These are phyloP conservation scores for Boletus bicolor DNA, from an alignment of 768 basidiomycete species.

Conservation along the genomic window DNA sequence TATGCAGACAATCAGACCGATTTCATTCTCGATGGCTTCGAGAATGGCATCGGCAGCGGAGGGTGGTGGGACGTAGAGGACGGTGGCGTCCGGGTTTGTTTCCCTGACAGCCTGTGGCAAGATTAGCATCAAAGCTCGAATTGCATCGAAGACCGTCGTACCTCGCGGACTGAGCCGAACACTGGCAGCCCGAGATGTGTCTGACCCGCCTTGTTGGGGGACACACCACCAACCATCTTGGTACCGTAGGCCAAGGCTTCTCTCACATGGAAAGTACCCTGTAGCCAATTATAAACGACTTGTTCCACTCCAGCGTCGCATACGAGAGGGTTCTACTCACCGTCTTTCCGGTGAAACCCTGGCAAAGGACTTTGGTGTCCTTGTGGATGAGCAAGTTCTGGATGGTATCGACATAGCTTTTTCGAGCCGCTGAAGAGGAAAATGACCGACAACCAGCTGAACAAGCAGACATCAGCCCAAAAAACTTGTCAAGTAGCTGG, in stretches of 20 bases:
- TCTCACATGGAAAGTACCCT: slow-evolving; percentile 96
- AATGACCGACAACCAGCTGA: slow-evolving; percentile 75
- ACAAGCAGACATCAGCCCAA: background rate
- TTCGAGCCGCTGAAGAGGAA: slow-evolving; percentile 70
- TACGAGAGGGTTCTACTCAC: slow-evolving; percentile 39
- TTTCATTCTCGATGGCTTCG: slow-evolving; percentile 98
- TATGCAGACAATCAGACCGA: slow-evolving; percentile 95
- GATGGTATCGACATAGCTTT: slow-evolving; percentile 85
- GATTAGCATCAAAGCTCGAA: slow-evolving; percentile 1
- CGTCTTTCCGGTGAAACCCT: slow-evolving; percentile 97
- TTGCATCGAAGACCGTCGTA: slow-evolving; percentile 29
- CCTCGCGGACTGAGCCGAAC: slow-evolving; percentile 89
- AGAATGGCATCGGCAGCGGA: slow-evolving; percentile 95
- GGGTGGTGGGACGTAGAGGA: slow-evolving; percentile 98
- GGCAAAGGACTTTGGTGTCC: slow-evolving; percentile 89
- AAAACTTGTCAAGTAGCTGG: background rate
- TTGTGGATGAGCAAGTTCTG: slow-evolving; percentile 89
- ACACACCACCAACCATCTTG: slow-evolving; percentile 96
- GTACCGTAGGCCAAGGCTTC: slow-evolving; percentile 95
- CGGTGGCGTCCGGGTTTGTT: slow-evolving; percentile 85
- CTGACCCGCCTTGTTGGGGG: slow-evolving; percentile 93
- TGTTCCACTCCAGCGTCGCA: background rate
- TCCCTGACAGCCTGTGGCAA: slow-evolving; percentile 74
- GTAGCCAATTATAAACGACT: slow-evolving; percentile 6
- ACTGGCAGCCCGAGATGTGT: slow-evolving; percentile 94